Evolutionary conservation across 441 rosid species (phyloP).

Genomic region (Adansonia grandidieri): DNA sequence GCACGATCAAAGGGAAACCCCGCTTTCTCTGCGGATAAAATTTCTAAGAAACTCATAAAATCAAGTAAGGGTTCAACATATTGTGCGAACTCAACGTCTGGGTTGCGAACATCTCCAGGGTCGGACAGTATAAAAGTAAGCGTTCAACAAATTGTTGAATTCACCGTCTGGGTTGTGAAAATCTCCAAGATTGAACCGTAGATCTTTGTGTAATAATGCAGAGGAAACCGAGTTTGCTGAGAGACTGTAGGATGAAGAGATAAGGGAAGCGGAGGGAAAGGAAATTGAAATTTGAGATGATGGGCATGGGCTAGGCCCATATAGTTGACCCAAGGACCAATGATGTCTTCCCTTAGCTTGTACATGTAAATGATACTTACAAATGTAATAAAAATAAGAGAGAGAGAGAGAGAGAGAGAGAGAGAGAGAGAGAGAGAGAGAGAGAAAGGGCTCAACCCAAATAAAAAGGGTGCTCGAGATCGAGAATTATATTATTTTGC

Average conservation of each 20-base stretch:
- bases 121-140: not conserved
- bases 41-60: too few relatives aligned
- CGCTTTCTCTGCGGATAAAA: too few relatives aligned
- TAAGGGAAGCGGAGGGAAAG: not conserved
- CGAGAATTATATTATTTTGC: too few relatives aligned
- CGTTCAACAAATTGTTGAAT: too few relatives aligned
- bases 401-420: constrained; percentile 33
- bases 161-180: too few relatives aligned
- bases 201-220: not conserved
- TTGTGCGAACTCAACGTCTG: constrained; percentile 20
- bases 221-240: constrained; percentile 13
- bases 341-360: too few relatives aligned
- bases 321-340: too few relatives aligned
- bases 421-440: constrained; percentile 37
- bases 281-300: not conserved
- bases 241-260: constrained; percentile 7
- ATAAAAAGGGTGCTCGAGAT: too few relatives aligned
- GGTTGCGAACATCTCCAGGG: constrained; percentile 39
- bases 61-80: not conserved
- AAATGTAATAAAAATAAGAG: constrained; percentile 28
- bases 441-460: constrained; percentile 33
- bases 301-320: not conserved
- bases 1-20: too few relatives aligned
- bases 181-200: too few relatives aligned
- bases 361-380: too few relatives aligned